Conservation (phyloP, 257 asterid species). For the Penstemon barbatus region DNA sequence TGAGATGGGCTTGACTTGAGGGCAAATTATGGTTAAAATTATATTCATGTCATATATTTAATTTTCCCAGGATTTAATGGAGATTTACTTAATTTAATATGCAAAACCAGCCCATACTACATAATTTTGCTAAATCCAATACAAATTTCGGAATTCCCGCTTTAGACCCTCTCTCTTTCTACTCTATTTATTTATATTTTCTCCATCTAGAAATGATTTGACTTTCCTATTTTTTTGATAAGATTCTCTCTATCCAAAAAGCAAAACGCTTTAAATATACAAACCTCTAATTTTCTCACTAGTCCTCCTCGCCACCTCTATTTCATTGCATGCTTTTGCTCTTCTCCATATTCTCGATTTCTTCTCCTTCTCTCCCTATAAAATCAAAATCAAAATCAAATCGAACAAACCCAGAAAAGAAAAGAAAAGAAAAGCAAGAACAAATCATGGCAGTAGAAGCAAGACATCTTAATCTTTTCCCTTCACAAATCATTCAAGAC, state of each 20-base stretch:
- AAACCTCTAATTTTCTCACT: slow-evolving; percentile 19
- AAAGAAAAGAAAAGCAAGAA: no score
- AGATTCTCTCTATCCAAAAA: slow-evolving; percentile 33
- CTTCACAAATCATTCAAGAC: slow-evolving; percentile 39
- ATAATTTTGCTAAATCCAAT: slow-evolving; percentile 25
- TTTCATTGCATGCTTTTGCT: slow-evolving; percentile 28
- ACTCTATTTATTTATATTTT: no score
- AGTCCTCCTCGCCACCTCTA: slow-evolving; percentile 29
- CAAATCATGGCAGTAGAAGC: slow-evolving; percentile 49
- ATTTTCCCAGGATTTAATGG: slow-evolving; percentile 6
- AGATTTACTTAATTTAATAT: background rate
- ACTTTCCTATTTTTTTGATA: slow-evolving; percentile 24
- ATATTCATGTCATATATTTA: background rate
- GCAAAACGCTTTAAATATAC: slow-evolving; percentile 37
- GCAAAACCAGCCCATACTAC: slow-evolving; percentile 19
- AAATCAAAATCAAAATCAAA: background rate
- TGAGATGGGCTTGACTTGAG: background rate
- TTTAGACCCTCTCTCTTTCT: slow-evolving; percentile 30
- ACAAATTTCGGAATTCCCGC: slow-evolving; percentile 28
- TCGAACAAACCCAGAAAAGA: background rate
- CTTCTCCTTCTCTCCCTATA: slow-evolving; percentile 19
- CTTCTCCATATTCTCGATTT: background rate
- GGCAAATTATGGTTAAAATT: slow-evolving; percentile 23
- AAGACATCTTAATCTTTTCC: slow-evolving; percentile 42
- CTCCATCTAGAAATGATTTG: slow-evolving; percentile 19